Evolutionary conservation across 176 grass and related monocot species (phyloP), one percentile per base, ranked within the genome.

Genomic region (Oryza meyeriana): DNA sequence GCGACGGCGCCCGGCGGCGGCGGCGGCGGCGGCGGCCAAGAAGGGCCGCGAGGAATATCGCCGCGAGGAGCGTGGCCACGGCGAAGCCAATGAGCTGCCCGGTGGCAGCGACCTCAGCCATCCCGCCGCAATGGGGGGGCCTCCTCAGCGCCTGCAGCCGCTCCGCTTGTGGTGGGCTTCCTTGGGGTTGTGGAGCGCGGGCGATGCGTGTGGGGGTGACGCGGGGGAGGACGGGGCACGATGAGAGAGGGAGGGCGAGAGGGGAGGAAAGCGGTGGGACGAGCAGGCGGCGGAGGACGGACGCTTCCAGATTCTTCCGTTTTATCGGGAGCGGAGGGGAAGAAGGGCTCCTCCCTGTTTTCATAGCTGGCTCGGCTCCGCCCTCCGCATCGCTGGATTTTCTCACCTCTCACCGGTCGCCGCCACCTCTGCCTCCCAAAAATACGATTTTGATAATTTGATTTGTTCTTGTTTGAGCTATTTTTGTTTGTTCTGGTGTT

Each of bases 1-100:
- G 32, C 64, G n/a, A 28, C 39, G 72, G 36, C 4, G 50, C 59
- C 52, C 32, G 2, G 32, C 32, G 35, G 35, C 33, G 1, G 80
- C 33, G 10, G 41, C 74, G 82, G 66, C 41, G 57, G 40, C 74
- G 50, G 63, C 80, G 26, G 1, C 72, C 44, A 32, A 90, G 41
- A 12, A 83, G 24, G 35, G 27, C 32, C 63, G 83, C 83, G 6
- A 92, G 25, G 57, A 91, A 36, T 32, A 90, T 17, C 34, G 86
- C 81, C 10, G 78, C 80, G 31, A 95, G 68, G 48, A 99, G 64
- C 57, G 87, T 88, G 77, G 90, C 91, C 35, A 34, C 64, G 38
- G 87, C 45, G 14, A 42, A 48, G 40, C 77, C 91, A 57, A 78
- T 58, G 61, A 91, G 72, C 62, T 69, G 75, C 48, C 18, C 74